Evolutionary conservation across 352 stramenopile species (phyloP).

Genomic region (Globisporangium perplexum): DNA sequence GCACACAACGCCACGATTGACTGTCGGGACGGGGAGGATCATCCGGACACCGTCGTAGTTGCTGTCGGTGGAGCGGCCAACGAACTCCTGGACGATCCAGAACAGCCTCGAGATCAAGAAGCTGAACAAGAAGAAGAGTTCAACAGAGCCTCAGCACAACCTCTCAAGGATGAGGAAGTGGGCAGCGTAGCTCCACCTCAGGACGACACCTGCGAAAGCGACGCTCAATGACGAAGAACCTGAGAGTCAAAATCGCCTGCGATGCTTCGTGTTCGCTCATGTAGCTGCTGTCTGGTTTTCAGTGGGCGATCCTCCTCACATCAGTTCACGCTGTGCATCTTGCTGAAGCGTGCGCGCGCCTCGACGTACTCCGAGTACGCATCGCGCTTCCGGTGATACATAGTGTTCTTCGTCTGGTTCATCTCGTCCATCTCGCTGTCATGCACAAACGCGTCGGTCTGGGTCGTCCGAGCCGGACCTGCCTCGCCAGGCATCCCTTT

Average conservation of each 20-base stretch:
- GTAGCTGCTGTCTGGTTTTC: background rate
- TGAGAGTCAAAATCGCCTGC: background rate
- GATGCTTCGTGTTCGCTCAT: background rate
- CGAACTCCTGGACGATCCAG: background rate
- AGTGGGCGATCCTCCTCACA: too few relatives aligned
- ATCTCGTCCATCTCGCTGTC: constrained; percentile 71
- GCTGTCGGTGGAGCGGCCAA: background rate
- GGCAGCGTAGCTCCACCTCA: background rate
- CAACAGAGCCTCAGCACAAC: background rate
- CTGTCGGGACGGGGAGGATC: background rate
- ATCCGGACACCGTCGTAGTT: background rate
- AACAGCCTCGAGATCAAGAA: background rate
- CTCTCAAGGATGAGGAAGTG: background rate
- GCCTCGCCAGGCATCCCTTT: constrained; percentile 40
- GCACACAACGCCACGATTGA: background rate
- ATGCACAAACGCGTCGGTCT: constrained; percentile 54
- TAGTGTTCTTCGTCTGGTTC: constrained; percentile 69
- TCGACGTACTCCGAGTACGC: constrained; percentile 87
- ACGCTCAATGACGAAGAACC: background rate
- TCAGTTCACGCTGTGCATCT: constrained; percentile 86
- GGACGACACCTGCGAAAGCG: background rate
- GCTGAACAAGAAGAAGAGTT: background rate
- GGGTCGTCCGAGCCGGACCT: constrained; percentile 27
- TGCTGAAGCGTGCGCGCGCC: constrained; percentile 82
- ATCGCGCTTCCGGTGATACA: constrained; percentile 76